Evolutionary conservation across 768 basidiomycete species (phyloP).

Genomic region (Udeniomyces megalosporus): DNA sequence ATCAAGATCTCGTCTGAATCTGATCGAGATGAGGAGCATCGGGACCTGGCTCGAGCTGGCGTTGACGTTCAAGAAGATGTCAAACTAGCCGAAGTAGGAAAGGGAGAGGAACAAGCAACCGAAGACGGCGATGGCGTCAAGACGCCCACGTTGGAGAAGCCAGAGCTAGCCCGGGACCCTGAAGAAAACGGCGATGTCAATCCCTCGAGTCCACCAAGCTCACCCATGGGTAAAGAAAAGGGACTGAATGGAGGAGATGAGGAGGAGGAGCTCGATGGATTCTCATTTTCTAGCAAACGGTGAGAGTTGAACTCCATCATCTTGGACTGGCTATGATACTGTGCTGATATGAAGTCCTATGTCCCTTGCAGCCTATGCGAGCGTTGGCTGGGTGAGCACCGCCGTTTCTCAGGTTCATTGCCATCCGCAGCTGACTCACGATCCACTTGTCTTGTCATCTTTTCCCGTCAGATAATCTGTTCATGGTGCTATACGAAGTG

Average conservation of each 20-base stretch:
- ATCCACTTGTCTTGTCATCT: too few relatives aligned
- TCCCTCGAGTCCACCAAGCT: background rate
- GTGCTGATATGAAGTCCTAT: too few relatives aligned
- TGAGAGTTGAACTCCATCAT: too few relatives aligned
- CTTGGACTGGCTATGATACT: too few relatives aligned
- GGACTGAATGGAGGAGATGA: slow-evolving; percentile 18
- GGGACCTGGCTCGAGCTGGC: slow-evolving; percentile 34
- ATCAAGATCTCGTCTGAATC: slow-evolving; percentile 63
- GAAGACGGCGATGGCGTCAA: slow-evolving; percentile 22
- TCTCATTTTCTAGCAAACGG: slow-evolving; percentile 93
- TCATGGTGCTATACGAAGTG: slow-evolving; percentile 96
- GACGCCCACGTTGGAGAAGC: slow-evolving; percentile 25
- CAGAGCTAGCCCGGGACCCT: slow-evolving; percentile 22
- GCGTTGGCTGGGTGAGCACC: slow-evolving; percentile 54
- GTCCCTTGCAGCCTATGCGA: slow-evolving; percentile 92
- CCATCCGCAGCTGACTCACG: too few relatives aligned
- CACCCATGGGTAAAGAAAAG: background rate
- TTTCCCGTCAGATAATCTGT: slow-evolving; percentile 71
- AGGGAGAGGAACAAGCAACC: slow-evolving; percentile 32
- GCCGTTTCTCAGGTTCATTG: too few relatives aligned
- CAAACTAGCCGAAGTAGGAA: slow-evolving; percentile 18
- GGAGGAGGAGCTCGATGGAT: slow-evolving; percentile 38
- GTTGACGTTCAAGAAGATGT: slow-evolving; percentile 16
- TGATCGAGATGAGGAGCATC: slow-evolving; percentile 42
- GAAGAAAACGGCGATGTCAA: slow-evolving; percentile 15